phyloP scores from a whole-genome alignment of 441 rosid species.

The Gossypium lobatum region DNA sequence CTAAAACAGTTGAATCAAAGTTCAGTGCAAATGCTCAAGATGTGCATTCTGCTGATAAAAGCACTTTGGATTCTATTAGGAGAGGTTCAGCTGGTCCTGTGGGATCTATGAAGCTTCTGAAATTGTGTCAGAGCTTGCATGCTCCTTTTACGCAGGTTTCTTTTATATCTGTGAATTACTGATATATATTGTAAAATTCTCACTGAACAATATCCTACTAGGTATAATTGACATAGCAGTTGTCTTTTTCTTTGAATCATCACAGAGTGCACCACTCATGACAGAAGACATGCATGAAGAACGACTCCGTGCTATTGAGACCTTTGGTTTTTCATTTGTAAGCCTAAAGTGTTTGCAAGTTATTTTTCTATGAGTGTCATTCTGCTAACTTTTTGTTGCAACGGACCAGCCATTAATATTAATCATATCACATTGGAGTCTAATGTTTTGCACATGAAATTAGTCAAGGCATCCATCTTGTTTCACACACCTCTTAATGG shows the following conservation, averaged over 20 bases:
- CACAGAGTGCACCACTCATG: conserved; percentile 88
- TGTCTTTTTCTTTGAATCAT: conserved; percentile 14
- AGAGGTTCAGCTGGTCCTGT: conserved; percentile 86
- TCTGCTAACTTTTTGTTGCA: not conserved
- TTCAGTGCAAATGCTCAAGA: conserved; percentile 30
- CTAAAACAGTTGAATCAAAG: conserved; percentile 23
- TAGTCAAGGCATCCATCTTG: conserved; percentile 5
- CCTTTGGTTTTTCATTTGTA: conserved; percentile 79
- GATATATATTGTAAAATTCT: not conserved
- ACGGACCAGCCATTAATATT: not conserved
- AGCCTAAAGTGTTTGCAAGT: conserved; percentile 29
- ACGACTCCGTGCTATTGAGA: conserved; percentile 87
- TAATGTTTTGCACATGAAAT: conserved; percentile 3
- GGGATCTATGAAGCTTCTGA: conserved; percentile 84
- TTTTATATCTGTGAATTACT: conserved; percentile 16
- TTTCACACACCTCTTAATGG: not conserved
- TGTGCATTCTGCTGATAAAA: conserved; percentile 28
- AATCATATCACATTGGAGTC: not conserved
- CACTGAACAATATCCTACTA: not conserved
- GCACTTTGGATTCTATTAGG: conserved; percentile 41
- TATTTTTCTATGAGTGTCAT: conserved; percentile 7
- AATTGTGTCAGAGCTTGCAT: conserved; percentile 74
- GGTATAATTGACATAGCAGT: conserved; percentile 5
- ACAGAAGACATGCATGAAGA: conserved; percentile 99
- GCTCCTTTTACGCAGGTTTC: conserved; percentile 91